Base-by-base conservation (phyloP, 495 filamentous ascomycete genomes). In the Penicillium flavigenum region DNA sequence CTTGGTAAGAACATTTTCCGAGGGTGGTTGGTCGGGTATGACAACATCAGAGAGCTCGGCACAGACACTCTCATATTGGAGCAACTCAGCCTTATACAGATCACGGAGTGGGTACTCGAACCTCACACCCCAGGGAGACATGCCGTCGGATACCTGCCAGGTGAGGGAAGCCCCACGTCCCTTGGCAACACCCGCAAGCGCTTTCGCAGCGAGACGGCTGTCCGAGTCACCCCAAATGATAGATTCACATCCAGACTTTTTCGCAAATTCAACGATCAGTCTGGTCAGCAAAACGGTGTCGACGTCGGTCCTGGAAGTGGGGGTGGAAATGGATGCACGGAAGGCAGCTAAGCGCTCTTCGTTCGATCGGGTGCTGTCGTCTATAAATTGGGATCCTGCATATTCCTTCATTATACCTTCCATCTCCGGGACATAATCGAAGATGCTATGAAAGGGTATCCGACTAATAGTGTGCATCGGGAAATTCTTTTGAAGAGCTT, bases 181-280 rank as follows among this genome's bases (percentile, higher is more conserved):
- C 72, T 97, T 96, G 6, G 95, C 91, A 4, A 91, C 89, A 68
- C 92, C 89, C 1, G 90, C 78, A 3, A 98, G 84, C 4, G 90
- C 89, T 61, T 88, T 88, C 62, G 93, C 89, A 4, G 94, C 93
- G 22, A 98, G 81, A 11, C 87, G 81, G 8, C 90, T 97, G 10
- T 95, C 95, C 45, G 84, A 90, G 73, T 94, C 85, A 16, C 90
- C 93, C 73, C 93, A 89, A 0, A 97, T 67, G 26, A 98, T 79
- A 19, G 82, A 80, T 53, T 86, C 80, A 66, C 87, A 93, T n/a
- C 62, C 69, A 24, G 77, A 62, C 2, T 68, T 64, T 50, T 81
- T 78, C 16, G 91, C 89, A 43, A 83, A 77, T 11, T 82, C 76
- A 48, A 88, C 72, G 31, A 96, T 77, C 4, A 96, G 76, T 49